These are phyloP conservation scores for Parvularia atlantis DNA, from an alignment of 78 protist genomes.

Conservation along the genomic window DNA sequence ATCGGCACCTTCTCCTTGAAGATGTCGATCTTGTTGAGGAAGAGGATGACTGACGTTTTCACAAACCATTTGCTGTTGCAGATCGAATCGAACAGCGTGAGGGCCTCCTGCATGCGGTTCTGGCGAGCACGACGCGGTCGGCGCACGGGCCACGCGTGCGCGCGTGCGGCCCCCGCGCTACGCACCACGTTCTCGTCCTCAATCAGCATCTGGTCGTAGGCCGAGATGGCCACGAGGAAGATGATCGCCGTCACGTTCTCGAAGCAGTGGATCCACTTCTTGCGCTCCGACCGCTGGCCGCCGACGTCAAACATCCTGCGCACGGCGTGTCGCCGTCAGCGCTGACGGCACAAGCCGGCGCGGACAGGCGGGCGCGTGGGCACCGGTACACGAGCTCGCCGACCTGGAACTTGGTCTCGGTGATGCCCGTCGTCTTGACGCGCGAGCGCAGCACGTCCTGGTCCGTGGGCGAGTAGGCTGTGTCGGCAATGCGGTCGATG, in stretches of 20 bases:
- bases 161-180: too few species aligned
- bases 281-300: slow-evolving; percentile 70
- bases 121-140: background rate
- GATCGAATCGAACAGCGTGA: slow-evolving; percentile 77
- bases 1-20: slow-evolving; percentile 59
- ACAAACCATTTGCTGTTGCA: slow-evolving; percentile 83
- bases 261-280: slow-evolving; percentile 73
- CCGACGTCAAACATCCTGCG: slow-evolving; percentile 67
- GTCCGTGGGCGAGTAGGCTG: slow-evolving; percentile 9
- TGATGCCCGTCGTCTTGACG: slow-evolving; percentile 28
- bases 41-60: slow-evolving; percentile 80
- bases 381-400: background rate
- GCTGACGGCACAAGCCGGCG: too few species aligned
- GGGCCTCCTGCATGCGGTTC: slow-evolving; percentile 86
- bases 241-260: slow-evolving; percentile 44
- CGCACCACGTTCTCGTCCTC: slow-evolving; percentile 32
- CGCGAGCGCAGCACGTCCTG: slow-evolving; percentile 31
- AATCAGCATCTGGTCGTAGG: slow-evolving; percentile 15
- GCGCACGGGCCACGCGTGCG: background rate
- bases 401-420: background rate
- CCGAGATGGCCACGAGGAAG: slow-evolving; percentile 28
- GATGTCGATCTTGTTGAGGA: slow-evolving; percentile 82
- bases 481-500: background rate
- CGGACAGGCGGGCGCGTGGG: too few species aligned
- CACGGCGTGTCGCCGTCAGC: too few species aligned